Percentiles rank a stretch among this genome's conserved stretches.
Conservation (phyloP, 768 basidiomycete species). For the Agaricus blazei region DNA sequence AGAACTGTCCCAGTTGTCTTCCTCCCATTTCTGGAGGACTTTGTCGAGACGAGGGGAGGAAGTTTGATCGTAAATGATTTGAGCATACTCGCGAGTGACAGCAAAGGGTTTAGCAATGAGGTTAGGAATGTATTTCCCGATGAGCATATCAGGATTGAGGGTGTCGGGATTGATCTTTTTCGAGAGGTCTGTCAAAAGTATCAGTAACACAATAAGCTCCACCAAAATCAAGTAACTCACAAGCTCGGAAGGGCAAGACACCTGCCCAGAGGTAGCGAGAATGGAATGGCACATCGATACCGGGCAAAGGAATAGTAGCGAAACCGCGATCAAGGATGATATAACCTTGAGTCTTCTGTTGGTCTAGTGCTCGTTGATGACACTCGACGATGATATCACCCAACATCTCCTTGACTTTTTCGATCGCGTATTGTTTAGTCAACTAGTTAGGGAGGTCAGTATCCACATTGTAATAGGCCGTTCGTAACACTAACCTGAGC, state of each 20-base stretch:
- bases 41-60: constrained; percentile 93
- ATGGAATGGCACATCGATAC: constrained; percentile 99
- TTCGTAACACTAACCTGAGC: constrained; percentile 50
- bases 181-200: constrained; percentile 63
- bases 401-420: constrained; percentile 96
- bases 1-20: constrained; percentile 77
- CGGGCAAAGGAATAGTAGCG: constrained; percentile 91
- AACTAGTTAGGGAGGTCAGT: constrained; percentile 42
- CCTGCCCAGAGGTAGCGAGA: constrained; percentile 99
- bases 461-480: constrained; percentile 2
- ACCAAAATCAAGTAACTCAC: constrained; percentile 37
- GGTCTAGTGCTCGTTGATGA: constrained; percentile 67
- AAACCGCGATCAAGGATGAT: constrained; percentile 96
- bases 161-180: constrained; percentile 95
- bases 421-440: constrained; percentile 81
- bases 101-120: constrained; percentile 87
- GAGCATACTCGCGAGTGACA: constrained; percentile 81
- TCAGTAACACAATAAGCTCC: not conserved
- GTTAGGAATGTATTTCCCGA: constrained; percentile 97
- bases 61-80: constrained; percentile 95
- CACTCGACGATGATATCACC: constrained; percentile 85
- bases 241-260: constrained; percentile 95
- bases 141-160: constrained; percentile 90
- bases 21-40: constrained; percentile 91
- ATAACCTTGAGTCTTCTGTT: constrained; percentile 78